phyloP scores from a whole-genome alignment of 129 eudicot genomes.

The Smallanthus sonchifolius region DNA sequence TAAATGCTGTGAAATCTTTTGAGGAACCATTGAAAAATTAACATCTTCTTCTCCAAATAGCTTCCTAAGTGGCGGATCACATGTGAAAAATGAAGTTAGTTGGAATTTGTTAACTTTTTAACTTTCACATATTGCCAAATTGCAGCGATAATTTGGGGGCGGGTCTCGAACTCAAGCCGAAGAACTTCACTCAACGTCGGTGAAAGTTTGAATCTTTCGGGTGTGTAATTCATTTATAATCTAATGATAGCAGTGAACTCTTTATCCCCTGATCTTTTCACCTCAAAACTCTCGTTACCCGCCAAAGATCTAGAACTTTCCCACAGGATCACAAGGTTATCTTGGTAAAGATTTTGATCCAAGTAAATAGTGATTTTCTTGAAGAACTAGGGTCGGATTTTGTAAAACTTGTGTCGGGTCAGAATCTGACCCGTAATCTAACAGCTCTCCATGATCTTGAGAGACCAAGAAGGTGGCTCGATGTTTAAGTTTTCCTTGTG shows the following conservation, averaged over 20 bases:
- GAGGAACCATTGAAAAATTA: conserved; percentile 60
- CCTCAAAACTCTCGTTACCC: conserved; percentile 79
- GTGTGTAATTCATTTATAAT: conserved; percentile 75
- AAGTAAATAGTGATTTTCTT: conserved; percentile 81
- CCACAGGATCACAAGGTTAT: conserved; percentile 84
- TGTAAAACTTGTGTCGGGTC: conserved; percentile 16
- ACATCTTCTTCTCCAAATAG: conserved; percentile 83
- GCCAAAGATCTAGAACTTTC: conserved; percentile 74
- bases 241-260: conserved; percentile 85
- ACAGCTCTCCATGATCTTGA: conserved; percentile 72
- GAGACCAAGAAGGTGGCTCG: conserved; percentile 86
- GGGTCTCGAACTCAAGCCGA: conserved; percentile 84
- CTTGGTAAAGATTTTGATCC: conserved; percentile 81
- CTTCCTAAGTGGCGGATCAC: conserved; percentile 77
- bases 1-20: conserved; percentile 63
- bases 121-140: conserved; percentile 82
- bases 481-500: conserved; percentile 31
- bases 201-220: conserved; percentile 75
- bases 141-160: conserved; percentile 62
- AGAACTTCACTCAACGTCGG: conserved; percentile 61
- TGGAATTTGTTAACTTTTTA: conserved; percentile 65
- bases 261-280: conserved; percentile 84
- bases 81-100: conserved; percentile 69
- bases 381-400: conserved; percentile 43
- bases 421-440: conserved; percentile 55